These are phyloP conservation scores for Proliferodiscus dingleyae DNA, from an alignment of 2,329 filamentous ascomycete species.

Conservation along the genomic window DNA sequence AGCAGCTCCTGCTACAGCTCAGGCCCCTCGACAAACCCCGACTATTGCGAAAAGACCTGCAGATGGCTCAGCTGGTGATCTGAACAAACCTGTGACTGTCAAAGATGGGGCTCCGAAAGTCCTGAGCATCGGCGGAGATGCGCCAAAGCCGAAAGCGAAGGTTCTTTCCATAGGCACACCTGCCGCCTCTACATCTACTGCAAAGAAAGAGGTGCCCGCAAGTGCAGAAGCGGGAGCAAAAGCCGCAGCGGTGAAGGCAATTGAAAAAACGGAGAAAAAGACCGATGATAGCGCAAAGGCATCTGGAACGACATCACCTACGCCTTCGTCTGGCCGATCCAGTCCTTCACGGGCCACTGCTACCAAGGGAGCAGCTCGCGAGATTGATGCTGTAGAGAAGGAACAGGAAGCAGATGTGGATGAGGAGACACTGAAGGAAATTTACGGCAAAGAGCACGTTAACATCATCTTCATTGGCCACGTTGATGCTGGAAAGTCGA, in stretches of 20 bases:
- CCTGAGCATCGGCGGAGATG: slow-evolving; percentile 56
- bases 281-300: slow-evolving; percentile 40
- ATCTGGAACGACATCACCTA: slow-evolving; percentile 72
- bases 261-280: slow-evolving; percentile 84
- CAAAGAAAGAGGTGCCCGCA: slow-evolving; percentile 48
- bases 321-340: slow-evolving; percentile 76
- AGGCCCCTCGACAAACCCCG: slow-evolving; percentile 44
- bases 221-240: slow-evolving; percentile 70
- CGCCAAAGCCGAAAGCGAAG: slow-evolving; percentile 54
- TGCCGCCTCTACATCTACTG: slow-evolving; percentile 38
- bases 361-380: slow-evolving; percentile 52
- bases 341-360: slow-evolving; percentile 66
- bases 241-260: slow-evolving; percentile 79
- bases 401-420: slow-evolving; percentile 67
- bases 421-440: slow-evolving; percentile 82
- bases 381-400: slow-evolving; percentile 78
- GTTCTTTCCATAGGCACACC: slow-evolving; percentile 70
- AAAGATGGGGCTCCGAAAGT: slow-evolving; percentile 60
- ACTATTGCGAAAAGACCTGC: slow-evolving; percentile 61
- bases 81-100: slow-evolving; percentile 47
- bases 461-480: slow-evolving; percentile 98
- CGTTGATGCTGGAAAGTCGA: slow-evolving; percentile 97
- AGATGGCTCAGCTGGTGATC: slow-evolving; percentile 41
- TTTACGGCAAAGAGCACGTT: slow-evolving; percentile 88
- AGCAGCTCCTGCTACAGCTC: slow-evolving; percentile 34